Conservation (phyloP, 495 filamentous ascomycete genomes). For the Aspergillus biplanus region DNA sequence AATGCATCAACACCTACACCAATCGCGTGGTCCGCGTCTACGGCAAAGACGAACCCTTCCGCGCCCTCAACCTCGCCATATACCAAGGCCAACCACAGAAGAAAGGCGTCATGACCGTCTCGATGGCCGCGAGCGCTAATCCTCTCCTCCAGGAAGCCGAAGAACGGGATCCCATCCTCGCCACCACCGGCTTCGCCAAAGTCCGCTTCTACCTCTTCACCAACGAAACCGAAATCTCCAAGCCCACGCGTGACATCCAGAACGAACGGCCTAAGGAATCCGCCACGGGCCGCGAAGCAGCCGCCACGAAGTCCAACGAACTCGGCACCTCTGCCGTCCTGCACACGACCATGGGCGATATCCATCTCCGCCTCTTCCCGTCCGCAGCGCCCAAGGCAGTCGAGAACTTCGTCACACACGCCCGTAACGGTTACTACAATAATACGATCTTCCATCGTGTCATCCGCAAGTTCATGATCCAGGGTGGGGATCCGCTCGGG, state of each 20-base stretch:
- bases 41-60: constrained; percentile 84
- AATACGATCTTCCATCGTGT: constrained; percentile 96
- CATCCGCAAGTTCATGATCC: constrained; percentile 98
- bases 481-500: constrained; percentile 86
- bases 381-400: constrained; percentile 91
- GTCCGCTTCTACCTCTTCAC: constrained; percentile 98
- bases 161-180: constrained; percentile 85
- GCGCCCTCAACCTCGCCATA: constrained; percentile 79
- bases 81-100: constrained; percentile 95
- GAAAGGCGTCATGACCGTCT: constrained; percentile 90
- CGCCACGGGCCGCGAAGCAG: constrained; percentile 40
- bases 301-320: constrained; percentile 63
- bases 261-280: constrained; percentile 81
- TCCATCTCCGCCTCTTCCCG: constrained; percentile 91
- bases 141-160: constrained; percentile 93
- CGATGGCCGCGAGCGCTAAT: constrained; percentile 94
- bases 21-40: constrained; percentile 88
- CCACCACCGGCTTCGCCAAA: constrained; percentile 83
- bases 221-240: constrained; percentile 81
- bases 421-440: constrained; percentile 91
- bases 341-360: constrained; percentile 93
- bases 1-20: constrained; percentile 92
- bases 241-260: constrained; percentile 85
- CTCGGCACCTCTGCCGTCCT: constrained; percentile 79
- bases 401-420: constrained; percentile 97